phyloP scores from a whole-genome alignment of 768 basidiomycete genomes.

The Agaricus bisporus region DNA sequence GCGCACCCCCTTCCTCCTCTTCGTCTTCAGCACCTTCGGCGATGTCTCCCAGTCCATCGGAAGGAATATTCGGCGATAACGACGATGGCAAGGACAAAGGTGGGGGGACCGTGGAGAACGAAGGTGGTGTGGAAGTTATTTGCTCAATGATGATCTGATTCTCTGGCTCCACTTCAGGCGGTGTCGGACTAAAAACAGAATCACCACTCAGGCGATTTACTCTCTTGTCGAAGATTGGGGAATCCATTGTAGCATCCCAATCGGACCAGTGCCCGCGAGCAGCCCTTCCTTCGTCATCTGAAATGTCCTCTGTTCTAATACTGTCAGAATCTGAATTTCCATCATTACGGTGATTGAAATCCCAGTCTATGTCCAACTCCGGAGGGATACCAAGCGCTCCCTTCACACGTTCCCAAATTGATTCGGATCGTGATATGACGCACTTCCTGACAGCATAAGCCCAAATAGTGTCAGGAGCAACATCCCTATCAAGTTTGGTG shows the following conservation, averaged over 20 bases:
- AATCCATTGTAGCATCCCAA: slow-evolving; percentile 41
- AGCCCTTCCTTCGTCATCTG: slow-evolving; percentile 34
- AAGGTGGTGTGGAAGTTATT: slow-evolving; percentile 33
- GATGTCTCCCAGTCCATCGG: slow-evolving; percentile 48
- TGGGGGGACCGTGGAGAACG: slow-evolving; percentile 12
- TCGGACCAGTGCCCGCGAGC: slow-evolving; percentile 36
- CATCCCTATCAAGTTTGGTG: slow-evolving; percentile 52
- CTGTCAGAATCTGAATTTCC: neutral
- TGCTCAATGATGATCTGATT: slow-evolving; percentile 38
- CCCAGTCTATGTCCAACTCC: slow-evolving; percentile 66
- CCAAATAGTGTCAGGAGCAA: slow-evolving; percentile 69
- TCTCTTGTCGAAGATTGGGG: slow-evolving; percentile 26
- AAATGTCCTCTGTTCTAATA: slow-evolving; percentile 32
- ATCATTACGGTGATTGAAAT: slow-evolving; percentile 15
- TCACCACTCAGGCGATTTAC: slow-evolving; percentile 19
- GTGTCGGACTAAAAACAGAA: slow-evolving; percentile 15
- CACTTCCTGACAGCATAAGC: slow-evolving; percentile 67
- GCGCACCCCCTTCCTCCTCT: slow-evolving; percentile 34
- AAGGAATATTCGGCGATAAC: slow-evolving; percentile 30
- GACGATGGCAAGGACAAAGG: slow-evolving; percentile 22
- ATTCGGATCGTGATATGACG: slow-evolving; percentile 70
- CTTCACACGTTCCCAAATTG: slow-evolving; percentile 90
- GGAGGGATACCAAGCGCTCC: slow-evolving; percentile 83
- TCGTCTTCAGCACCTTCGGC: slow-evolving; percentile 61
- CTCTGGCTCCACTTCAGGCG: slow-evolving; percentile 9